Evolutionary conservation across 257 asterid species (phyloP), one percentile per base, ranked within the genome.

Genomic region (Salvia rosmarinus): DNA sequence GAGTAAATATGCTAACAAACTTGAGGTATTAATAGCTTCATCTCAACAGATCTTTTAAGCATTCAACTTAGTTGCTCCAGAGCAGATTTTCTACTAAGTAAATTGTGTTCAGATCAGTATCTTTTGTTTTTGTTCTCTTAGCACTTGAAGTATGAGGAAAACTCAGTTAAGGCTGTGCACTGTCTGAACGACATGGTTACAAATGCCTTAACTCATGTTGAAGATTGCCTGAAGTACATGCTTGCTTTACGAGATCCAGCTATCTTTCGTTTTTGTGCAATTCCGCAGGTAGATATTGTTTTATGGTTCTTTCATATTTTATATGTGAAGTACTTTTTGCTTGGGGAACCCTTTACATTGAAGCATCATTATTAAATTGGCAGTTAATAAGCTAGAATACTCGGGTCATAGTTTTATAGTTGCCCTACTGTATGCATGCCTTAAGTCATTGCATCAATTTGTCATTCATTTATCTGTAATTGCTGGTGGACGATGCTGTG

Each of bases 161-260:
- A 90, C 82, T 93, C 98, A 28, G 89, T 51, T 50, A 89, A 89
- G 85, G 97, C 98, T 30, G 97, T 93, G 65, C 92, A 93, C 66
- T 93, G 97, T 81, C 88, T 90, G 73, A 93, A 90, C 79, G 97
- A 90, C 69, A 93, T 90, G 97, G 87, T 90, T 79, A 86, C 98
- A 77, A 85, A 93, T 78, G 89, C 98, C 78, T 79, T 90, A 64
- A 16, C 56, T 14, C 98, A 90, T 74, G 89, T 74, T 13, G 96
- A 90, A 79, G 97, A 88, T 75, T 82, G 89, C 85, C 82, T 90
- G 83, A 89, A 74, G 13, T 93, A 86, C 83, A 85, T 87, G 95
- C 78, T 82, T 64, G 82, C 76, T 75, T 78, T 93, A 82, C 83
- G 82, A 52, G 86, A 90, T 80, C 92, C 94, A 67, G 73, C 96